Evolutionary conservation across 257 asterid genomes (phyloP).

Genomic region (Fraxinus quadrangulata): DNA sequence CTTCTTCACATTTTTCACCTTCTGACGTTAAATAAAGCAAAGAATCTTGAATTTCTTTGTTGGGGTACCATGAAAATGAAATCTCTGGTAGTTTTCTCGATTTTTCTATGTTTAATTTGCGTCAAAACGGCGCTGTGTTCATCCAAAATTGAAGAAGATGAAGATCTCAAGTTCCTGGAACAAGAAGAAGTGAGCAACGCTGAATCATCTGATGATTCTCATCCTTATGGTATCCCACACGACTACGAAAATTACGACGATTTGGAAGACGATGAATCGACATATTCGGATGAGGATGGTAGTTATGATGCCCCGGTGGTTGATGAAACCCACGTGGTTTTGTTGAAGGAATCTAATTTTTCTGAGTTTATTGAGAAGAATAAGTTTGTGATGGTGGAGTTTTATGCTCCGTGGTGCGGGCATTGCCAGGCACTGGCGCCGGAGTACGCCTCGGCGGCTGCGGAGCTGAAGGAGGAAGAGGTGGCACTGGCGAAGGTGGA

Average conservation of each 20-base stretch:
- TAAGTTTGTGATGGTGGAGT: constrained; percentile 80
- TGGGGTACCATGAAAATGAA: constrained; percentile 36
- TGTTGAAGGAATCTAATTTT: constrained; percentile 66
- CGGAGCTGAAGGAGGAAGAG: constrained; percentile 68
- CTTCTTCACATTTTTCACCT: not conserved
- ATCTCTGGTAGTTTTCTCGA: constrained; percentile 40
- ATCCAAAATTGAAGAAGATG: constrained; percentile 51
- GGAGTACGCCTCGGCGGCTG: constrained; percentile 83
- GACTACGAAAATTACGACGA: constrained; percentile 69
- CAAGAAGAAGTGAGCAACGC: constrained; percentile 42
- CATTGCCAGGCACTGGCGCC: constrained; percentile 83
- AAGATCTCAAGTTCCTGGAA: constrained; percentile 81
- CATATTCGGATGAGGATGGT: constrained; percentile 47
- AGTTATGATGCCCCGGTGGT: constrained; percentile 43
- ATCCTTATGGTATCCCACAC: constrained; percentile 36
- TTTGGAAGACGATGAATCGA: constrained; percentile 40
- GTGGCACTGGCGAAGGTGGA: constrained; percentile 83
- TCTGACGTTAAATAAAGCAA: not conserved
- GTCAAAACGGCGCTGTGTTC: constrained; percentile 29
- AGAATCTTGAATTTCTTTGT: not conserved
- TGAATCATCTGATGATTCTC: constrained; percentile 26
- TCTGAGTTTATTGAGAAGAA: constrained; percentile 59
- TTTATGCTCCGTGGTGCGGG: constrained; percentile 97
- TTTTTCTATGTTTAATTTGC: constrained; percentile 46
- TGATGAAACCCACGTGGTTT: constrained; percentile 76